Conservation (phyloP, 495 filamentous ascomycete genomes). For the Penicillium canescens region DNA sequence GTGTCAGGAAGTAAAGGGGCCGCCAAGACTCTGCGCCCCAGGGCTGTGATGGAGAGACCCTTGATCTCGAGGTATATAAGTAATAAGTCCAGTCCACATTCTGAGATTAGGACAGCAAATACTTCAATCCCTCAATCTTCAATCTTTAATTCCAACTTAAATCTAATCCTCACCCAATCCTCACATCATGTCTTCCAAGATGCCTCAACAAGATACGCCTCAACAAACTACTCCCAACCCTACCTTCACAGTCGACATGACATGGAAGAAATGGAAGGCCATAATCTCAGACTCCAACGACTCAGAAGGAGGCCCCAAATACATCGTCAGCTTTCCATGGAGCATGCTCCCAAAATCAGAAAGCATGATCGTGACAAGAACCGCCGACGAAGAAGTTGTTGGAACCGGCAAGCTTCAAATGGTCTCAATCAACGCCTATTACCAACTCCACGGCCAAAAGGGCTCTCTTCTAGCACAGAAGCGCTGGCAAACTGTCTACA, state of each 20-base stretch:
- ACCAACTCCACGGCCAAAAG: constrained; percentile 21
- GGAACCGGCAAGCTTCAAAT: constrained; percentile 24
- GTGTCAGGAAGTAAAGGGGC: neutral
- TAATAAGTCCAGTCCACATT: no score
- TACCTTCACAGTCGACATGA: constrained; percentile 24
- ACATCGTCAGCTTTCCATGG: constrained; percentile 19
- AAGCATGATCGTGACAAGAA: constrained; percentile 13
- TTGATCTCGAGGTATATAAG: neutral
- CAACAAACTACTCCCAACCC: constrained; percentile 1
- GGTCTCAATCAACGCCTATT: constrained; percentile 32
- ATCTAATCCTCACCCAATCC: neutral
- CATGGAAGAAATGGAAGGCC: constrained; percentile 29
- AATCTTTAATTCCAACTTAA: no score
- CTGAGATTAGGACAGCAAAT: no score
- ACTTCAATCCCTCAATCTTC: no score
- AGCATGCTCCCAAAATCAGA: constrained; percentile 4
- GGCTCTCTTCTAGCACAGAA: constrained; percentile 29
- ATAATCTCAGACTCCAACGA: constrained; percentile 16
- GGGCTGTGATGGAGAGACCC: neutral
- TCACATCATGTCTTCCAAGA: neutral
- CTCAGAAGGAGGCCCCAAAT: constrained; percentile 12
- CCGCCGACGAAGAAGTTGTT: constrained; percentile 11
- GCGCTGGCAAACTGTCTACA: constrained; percentile 31
- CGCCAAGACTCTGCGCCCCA: neutral
- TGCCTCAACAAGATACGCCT: neutral